Percentiles rank a stretch among this genome's conserved stretches.
phyloP scores from a whole-genome alignment of 2,329 filamentous ascomycete species.

The Triangularia verruculosa region DNA sequence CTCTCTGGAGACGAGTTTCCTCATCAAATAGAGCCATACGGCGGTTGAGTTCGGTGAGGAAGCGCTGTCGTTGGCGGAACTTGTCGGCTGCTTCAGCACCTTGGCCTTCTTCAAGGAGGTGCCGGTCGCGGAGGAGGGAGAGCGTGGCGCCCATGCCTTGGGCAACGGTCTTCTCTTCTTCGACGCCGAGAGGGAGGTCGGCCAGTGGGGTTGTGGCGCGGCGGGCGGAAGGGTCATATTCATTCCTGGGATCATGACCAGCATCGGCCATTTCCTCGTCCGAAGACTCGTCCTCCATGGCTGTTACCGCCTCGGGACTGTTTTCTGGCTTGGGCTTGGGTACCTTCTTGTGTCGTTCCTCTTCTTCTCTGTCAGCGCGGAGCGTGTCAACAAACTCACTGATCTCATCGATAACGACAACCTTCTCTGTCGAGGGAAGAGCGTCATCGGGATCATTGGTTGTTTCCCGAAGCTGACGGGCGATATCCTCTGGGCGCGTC shows the following conservation, averaged over 20 bases:
- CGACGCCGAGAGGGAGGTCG: slow-evolving; percentile 66
- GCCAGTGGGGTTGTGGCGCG: slow-evolving; percentile 32
- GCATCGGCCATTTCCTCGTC: slow-evolving; percentile 50
- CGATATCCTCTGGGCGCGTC: slow-evolving; percentile 80
- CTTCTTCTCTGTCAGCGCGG: slow-evolving; percentile 61
- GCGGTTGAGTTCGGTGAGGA: slow-evolving; percentile 75
- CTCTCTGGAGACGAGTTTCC: slow-evolving; percentile 75
- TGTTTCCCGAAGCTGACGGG: slow-evolving; percentile 70
- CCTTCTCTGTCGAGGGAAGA: slow-evolving; percentile 39
- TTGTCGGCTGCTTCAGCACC: slow-evolving; percentile 63
- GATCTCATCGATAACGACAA: slow-evolving; percentile 91
- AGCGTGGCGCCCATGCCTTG: slow-evolving; percentile 79
- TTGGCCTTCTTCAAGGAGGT: slow-evolving; percentile 66
- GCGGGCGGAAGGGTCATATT: slow-evolving; percentile 41
- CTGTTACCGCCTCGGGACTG: slow-evolving; percentile 37
- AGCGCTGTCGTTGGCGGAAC: slow-evolving; percentile 69
- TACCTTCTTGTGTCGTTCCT: slow-evolving; percentile 39
- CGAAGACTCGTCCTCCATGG: slow-evolving; percentile 41
- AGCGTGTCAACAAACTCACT: slow-evolving; percentile 90
- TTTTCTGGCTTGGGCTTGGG: slow-evolving; percentile 46
- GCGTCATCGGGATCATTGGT: slow-evolving; percentile 47
- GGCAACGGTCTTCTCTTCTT: slow-evolving; percentile 78
- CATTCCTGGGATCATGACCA: slow-evolving; percentile 35
- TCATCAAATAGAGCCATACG: slow-evolving; percentile 73
- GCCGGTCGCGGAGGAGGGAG: slow-evolving; percentile 78